Conservation (phyloP, 306 rosid species). For the Rubus idaeus region DNA sequence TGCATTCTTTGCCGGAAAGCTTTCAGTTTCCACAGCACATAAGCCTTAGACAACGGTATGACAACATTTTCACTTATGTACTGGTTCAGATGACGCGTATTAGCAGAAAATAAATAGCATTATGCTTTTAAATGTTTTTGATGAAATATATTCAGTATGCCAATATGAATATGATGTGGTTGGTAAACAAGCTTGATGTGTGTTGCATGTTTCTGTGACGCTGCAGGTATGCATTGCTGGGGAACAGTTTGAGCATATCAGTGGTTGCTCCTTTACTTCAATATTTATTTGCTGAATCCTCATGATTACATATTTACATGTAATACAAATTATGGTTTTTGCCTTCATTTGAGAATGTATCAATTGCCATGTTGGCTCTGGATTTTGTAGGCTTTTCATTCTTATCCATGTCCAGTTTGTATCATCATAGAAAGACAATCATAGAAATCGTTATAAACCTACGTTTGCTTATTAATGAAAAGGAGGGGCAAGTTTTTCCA, state of each 20-base stretch:
- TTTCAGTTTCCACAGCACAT: constrained; percentile 75
- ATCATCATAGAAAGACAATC: not conserved
- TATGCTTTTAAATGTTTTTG: not conserved
- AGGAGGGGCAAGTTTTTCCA: not conserved
- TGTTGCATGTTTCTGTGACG: constrained; percentile 12
- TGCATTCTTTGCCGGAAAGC: constrained; percentile 80
- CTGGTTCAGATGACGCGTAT: not conserved
- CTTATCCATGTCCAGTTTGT: not conserved
- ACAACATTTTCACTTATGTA: not conserved
- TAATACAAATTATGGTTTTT: not conserved
- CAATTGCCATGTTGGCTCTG: not conserved
- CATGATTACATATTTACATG: constrained; percentile 18
- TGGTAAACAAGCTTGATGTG: constrained; percentile 1
- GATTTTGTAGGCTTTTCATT: not conserved
- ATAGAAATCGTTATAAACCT: not conserved
- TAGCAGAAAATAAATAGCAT: not conserved
- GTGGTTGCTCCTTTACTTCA: constrained; percentile 79
- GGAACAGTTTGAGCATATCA: constrained; percentile 84
- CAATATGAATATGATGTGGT: not conserved
- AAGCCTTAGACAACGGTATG: constrained; percentile 84
- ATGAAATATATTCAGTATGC: not conserved
- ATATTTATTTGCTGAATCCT: constrained; percentile 60
- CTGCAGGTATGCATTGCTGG: constrained; percentile 79
- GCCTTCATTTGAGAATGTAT: not conserved
- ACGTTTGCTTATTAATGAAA: not conserved